These are phyloP conservation scores for Mariannaea elegans DNA, from an alignment of 2,329 filamentous ascomycete genomes.

Conservation along the genomic window DNA sequence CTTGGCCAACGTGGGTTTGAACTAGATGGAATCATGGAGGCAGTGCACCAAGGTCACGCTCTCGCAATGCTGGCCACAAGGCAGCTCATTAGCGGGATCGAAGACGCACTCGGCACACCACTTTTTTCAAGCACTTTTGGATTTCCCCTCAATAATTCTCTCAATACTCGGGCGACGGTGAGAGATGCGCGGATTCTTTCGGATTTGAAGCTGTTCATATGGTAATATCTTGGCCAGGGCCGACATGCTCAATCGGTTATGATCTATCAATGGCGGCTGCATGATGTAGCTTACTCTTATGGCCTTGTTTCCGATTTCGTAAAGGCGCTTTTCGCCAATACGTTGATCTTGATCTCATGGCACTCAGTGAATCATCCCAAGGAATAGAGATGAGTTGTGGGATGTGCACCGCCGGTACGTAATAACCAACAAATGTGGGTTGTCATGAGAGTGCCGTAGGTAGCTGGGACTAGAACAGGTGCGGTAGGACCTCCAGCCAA, in stretches of 20 bases:
- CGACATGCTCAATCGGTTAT: background rate
- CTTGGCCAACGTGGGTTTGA: constrained; percentile 4
- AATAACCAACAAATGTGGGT: constrained; percentile 15
- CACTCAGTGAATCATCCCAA: no score
- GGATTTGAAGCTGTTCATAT: background rate
- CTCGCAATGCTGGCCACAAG: background rate
- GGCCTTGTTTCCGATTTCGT: background rate
- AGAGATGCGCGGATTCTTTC: background rate
- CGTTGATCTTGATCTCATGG: no score
- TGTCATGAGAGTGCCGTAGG: constrained; percentile 3
- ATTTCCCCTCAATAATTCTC: background rate
- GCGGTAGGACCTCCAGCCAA: no score
- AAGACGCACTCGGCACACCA: background rate
- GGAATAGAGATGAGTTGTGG: background rate
- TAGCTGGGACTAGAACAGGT: no score
- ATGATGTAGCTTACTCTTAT: background rate
- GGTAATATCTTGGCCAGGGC: background rate
- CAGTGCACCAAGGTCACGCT: constrained; percentile 21
- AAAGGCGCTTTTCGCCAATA: background rate
- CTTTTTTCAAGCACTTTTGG: background rate
- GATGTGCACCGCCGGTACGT: background rate
- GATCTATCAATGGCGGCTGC: background rate
- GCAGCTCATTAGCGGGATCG: background rate
- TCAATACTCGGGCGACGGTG: constrained; percentile 4
- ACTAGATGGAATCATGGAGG: constrained; percentile 5